Evolutionary conservation across 2,329 filamentous ascomycete genomes (phyloP).

Genomic region (Geosmithia flava): DNA sequence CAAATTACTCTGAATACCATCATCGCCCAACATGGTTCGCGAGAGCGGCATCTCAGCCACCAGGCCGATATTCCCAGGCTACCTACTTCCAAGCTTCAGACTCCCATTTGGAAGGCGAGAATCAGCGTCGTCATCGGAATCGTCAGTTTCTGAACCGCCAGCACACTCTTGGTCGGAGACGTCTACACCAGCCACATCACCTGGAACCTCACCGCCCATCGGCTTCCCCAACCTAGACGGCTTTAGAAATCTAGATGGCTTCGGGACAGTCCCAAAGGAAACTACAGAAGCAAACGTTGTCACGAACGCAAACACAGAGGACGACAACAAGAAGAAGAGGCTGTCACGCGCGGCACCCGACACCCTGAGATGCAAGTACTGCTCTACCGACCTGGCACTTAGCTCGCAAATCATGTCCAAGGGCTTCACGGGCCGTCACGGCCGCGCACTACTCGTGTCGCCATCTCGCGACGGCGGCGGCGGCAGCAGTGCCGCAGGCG

Average conservation of each 20-base stretch:
- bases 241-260: too few species aligned
- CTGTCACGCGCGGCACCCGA: slow-evolving; percentile 35
- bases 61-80: slow-evolving; percentile 34
- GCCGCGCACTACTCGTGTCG: slow-evolving; percentile 49
- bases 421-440: slow-evolving; percentile 54
- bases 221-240: slow-evolving; percentile 8
- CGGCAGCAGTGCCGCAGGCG: too few species aligned
- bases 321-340: slow-evolving; percentile 1
- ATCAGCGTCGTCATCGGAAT: slow-evolving; percentile 11
- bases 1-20: not conserved
- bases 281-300: too few species aligned
- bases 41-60: slow-evolving; percentile 27
- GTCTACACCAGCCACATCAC: slow-evolving; percentile 14
- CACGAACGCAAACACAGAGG: too few species aligned
- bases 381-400: slow-evolving; percentile 49
- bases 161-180: slow-evolving; percentile 9
- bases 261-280: too few species aligned
- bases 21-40: slow-evolving; percentile 13
- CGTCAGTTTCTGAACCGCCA: slow-evolving; percentile 6
- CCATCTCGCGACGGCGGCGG: slow-evolving; percentile 9
- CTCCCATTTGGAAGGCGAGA: slow-evolving; percentile 29
- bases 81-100: slow-evolving; percentile 37
- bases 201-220: slow-evolving; percentile 9
- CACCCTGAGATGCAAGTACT: slow-evolving; percentile 45
- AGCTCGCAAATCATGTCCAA: slow-evolving; percentile 50